Conservation (phyloP, 2,329 filamentous ascomycete genomes). For the Corniculantispora saksenae region DNA sequence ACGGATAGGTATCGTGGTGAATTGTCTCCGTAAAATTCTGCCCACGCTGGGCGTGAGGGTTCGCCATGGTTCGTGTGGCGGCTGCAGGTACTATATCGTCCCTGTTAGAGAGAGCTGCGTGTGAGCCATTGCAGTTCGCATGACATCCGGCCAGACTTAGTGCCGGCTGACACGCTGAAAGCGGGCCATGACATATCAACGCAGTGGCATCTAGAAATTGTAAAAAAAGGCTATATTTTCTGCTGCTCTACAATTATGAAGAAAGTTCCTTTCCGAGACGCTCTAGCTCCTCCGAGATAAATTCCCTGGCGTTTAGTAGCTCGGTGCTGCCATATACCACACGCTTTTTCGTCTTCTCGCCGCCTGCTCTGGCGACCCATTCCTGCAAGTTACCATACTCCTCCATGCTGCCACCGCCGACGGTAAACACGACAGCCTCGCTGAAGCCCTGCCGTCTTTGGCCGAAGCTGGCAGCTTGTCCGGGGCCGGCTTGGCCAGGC, state of each 20-base stretch:
- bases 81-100: neutral
- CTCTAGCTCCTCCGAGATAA: constrained; percentile 65
- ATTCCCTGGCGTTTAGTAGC: constrained; percentile 68
- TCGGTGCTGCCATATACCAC: constrained; percentile 96
- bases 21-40: neutral
- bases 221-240: neutral
- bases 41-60: neutral
- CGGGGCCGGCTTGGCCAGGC: constrained; percentile 53
- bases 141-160: too few relatives aligned
- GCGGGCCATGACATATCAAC: neutral
- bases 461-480: constrained; percentile 82
- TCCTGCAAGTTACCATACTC: constrained; percentile 97
- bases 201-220: neutral
- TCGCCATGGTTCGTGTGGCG: neutral
- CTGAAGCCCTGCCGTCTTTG: constrained; percentile 87
- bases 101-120: too few relatives aligned
- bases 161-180: neutral
- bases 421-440: constrained; percentile 90
- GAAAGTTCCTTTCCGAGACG: constrained; percentile 60
- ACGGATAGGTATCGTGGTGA: constrained; percentile 53
- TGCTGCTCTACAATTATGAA: constrained; percentile 23
- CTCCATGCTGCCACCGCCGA: constrained; percentile 96
- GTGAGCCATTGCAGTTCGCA: too few relatives aligned
- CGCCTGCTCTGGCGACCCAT: constrained; percentile 80
- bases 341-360: constrained; percentile 68